A percentile compares a stretch with the other conserved stretches of the same genome.
phyloP scores from a whole-genome alignment of 106 monocot species.

The Chionographis japonica region DNA sequence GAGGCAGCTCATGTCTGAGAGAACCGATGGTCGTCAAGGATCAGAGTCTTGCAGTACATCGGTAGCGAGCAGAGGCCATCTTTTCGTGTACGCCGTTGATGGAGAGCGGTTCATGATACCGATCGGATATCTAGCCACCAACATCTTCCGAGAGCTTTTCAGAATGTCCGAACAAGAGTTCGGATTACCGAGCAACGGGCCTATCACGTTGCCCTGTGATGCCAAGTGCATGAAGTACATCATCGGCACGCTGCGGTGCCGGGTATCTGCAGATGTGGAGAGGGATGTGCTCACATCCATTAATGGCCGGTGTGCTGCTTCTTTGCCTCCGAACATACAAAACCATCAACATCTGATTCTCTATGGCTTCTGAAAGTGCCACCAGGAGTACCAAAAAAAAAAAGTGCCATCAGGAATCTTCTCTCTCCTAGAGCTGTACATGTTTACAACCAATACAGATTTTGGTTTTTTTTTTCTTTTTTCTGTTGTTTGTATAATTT shows the following conservation, averaged over 20 bases:
- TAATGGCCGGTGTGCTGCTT: too few relatives aligned
- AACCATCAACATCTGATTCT: constrained; percentile 7
- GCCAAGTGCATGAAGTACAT: constrained; percentile 5
- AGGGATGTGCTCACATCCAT: neutral
- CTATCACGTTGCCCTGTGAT: constrained; percentile 6
- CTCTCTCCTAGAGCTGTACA: neutral
- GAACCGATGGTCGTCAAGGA: neutral
- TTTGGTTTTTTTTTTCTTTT: too few relatives aligned
- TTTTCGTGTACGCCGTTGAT: constrained; percentile 16
- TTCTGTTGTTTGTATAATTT: too few relatives aligned
- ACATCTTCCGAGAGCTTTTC: constrained; percentile 21
- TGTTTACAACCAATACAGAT: too few relatives aligned
- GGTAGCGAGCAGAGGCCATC: neutral
- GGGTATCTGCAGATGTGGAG: constrained; percentile 3
- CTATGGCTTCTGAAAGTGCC: neutral
- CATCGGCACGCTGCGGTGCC: neutral
- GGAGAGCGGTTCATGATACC: constrained; percentile 10
- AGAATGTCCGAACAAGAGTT: constrained; percentile 19
- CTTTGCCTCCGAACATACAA: neutral
- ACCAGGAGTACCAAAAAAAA: too few relatives aligned
- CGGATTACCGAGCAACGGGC: constrained; percentile 15
- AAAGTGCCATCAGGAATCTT: neutral
- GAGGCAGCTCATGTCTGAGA: neutral
- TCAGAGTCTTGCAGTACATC: neutral
- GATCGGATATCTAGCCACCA: constrained; percentile 9